Evolutionary conservation across 2,329 filamentous ascomycete genomes (phyloP).

Genomic region (Claviceps africana): DNA sequence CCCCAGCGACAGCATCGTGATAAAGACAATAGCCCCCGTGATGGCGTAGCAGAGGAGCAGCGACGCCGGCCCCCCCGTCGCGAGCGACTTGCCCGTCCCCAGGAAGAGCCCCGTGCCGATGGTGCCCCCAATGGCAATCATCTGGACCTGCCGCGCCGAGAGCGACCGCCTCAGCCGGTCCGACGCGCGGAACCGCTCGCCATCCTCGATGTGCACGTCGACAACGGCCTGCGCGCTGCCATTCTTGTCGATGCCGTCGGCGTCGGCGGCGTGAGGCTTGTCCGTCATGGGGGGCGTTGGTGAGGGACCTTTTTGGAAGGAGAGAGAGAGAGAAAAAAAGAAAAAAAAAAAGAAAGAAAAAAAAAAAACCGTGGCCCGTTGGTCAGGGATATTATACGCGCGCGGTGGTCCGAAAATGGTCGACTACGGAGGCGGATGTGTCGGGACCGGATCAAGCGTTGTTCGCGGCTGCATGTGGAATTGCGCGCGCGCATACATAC

Average conservation of each 20-base stretch:
- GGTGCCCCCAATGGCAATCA: slow-evolving; percentile 49
- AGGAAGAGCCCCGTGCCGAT: slow-evolving; percentile 50
- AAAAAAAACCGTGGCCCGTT: too few species aligned
- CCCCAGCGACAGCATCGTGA: slow-evolving; percentile 44
- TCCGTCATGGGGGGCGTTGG: too few species aligned
- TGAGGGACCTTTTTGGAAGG: too few species aligned
- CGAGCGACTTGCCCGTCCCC: slow-evolving; percentile 45
- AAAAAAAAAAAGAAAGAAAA: too few species aligned
- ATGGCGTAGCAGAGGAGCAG: slow-evolving; percentile 41
- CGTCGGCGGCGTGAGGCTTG: neutral
- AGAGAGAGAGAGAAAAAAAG: too few species aligned
- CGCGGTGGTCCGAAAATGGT: too few species aligned
- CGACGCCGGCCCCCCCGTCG: slow-evolving; percentile 45
- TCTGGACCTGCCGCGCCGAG: slow-evolving; percentile 49
- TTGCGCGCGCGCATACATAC: too few species aligned
- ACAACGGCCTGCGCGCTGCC: neutral
- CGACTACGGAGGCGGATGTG: too few species aligned
- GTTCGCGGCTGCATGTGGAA: too few species aligned
- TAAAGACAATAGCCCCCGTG: slow-evolving; percentile 41
- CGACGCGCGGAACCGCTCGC: slow-evolving; percentile 9
- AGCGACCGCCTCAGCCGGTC: slow-evolving; percentile 35
- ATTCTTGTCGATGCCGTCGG: neutral
- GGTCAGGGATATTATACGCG: too few species aligned
- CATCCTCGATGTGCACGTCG: neutral
- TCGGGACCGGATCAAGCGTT: too few species aligned